Percentiles rank a stretch among this genome's conserved stretches.
phyloP scores from a whole-genome alignment of 1,139 yeast genomes.

The Wickerhamomyces sp. region DNA sequence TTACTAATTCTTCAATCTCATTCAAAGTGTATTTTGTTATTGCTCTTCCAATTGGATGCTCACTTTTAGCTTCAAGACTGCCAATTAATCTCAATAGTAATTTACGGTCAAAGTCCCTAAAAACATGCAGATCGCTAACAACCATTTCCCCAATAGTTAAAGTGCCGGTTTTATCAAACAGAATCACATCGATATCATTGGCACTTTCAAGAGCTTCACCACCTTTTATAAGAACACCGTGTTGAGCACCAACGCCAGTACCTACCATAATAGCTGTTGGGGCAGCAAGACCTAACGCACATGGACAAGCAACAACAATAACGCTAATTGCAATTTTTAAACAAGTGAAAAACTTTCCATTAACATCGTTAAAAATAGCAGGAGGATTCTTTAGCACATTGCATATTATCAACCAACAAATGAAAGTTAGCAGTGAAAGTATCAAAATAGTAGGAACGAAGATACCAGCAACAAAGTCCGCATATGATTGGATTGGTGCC shows the following conservation, averaged over 20 bases:
- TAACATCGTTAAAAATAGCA: conserved; percentile 45
- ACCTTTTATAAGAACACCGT: conserved; percentile 90
- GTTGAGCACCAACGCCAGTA: conserved; percentile 88
- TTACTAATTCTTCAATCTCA: conserved; percentile 22
- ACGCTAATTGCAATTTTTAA: conserved; percentile 87
- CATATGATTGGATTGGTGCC: conserved; percentile 88
- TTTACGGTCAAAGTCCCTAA: conserved; percentile 15
- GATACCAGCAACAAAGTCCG: conserved; percentile 78
- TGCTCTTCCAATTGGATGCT: conserved; percentile 87
- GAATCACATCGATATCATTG: conserved; percentile 55
- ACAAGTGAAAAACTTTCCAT: conserved; percentile 65
- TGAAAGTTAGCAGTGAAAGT: conserved; percentile 61
- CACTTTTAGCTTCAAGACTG: conserved; percentile 64
- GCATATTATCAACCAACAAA: conserved; percentile 56
- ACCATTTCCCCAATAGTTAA: conserved; percentile 82
- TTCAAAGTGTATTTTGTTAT: conserved; percentile 35
- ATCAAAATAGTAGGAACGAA: conserved; percentile 77
- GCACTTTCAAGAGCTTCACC: conserved; percentile 85
- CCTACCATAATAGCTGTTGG: conserved; percentile 99
- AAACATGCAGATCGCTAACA: conserved; percentile 34
- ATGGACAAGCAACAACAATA: conserved; percentile 95
- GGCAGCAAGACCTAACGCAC: conserved; percentile 94
- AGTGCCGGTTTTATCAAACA: conserved; percentile 97
- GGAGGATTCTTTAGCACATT: conserved; percentile 45
- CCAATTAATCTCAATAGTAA: conserved; percentile 54